Evolutionary conservation across 176 grass and related monocot genomes (phyloP), one percentile per base, ranked within the genome.

Genomic region (Cymbopogon citratus): DNA sequence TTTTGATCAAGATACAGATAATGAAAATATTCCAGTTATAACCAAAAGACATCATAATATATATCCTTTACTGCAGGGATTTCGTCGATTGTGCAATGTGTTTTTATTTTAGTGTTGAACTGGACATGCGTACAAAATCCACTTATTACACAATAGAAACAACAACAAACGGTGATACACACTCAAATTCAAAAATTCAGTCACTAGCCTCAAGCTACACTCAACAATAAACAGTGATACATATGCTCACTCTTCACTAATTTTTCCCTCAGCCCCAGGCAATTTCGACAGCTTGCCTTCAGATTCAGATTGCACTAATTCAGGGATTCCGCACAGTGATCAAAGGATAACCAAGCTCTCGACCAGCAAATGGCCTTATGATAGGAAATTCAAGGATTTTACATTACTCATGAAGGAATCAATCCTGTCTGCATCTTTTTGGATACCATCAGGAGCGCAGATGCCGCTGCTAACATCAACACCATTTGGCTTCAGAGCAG

Each of bases 391-490:
- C 26, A 79, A 40, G 27, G 72, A 90, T 57, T 87, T 81, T 12
- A 91, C 60, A 54, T 85, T 91, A 44, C 40, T 80, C 73, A 95
- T 95, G 76, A 95, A 94, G 21, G 87, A 83, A 61, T 19, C 78
- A 69, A 97, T 95, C 52, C 86, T 94, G 36, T 78, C 52, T 12
- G 67, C 27, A 73, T 98, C 92, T 79, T 98, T 98, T 8, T 13
- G 64, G 67, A 98, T 88, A 26, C 92, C 90, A 81, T 91, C 95
- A 21, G 75, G 66, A 64, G 71, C 82, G 76, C 95, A 95, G 63
- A 98, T 95, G n/a, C 95, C 92, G 27, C 92, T 95, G 71, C 95
- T 98, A 29, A 98, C 92, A 27, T 98, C 95, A 23, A 98, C 73
- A 26, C 95, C 95, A 64, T 92, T 83, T 6, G 95, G 92, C 82